phyloP scores from a whole-genome alignment of 768 basidiomycete genomes.

The Paxillus rubicundulus region DNA sequence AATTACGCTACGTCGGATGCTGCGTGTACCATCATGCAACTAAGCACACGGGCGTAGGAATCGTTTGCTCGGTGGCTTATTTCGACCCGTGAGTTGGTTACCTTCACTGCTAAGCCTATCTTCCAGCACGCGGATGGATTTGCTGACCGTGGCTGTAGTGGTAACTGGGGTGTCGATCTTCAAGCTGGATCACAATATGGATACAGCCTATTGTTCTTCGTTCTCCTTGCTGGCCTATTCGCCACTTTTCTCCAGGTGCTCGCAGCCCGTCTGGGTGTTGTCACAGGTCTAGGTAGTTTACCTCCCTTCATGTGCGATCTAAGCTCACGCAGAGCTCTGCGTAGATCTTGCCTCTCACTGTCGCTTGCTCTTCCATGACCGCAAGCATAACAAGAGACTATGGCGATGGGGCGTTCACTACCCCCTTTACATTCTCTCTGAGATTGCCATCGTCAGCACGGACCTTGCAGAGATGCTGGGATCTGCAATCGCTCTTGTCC shows the following conservation, averaged over 20 bases:
- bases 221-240: conserved; percentile 78
- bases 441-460: conserved; percentile 73
- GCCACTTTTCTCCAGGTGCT: conserved; percentile 80
- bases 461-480: conserved; percentile 82
- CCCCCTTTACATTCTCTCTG: conserved; percentile 61
- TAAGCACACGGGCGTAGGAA: conserved; percentile 77
- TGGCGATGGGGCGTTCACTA: conserved; percentile 62
- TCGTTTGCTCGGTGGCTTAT: conserved; percentile 86
- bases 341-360: conserved; percentile 62
- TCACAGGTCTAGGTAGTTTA: conserved; percentile 70
- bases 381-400: conserved; percentile 54
- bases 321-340: conserved; percentile 17
- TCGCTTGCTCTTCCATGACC: conserved; percentile 62
- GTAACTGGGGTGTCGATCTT: conserved; percentile 90
- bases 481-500: conserved; percentile 74
- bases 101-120: too few species aligned
- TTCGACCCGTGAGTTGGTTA: conserved; percentile 69
- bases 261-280: conserved; percentile 76
- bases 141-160: conserved; percentile 37
- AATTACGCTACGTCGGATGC: conserved; percentile 22
- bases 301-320: neutral
- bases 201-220: conserved; percentile 81
- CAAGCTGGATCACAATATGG: conserved; percentile 85
- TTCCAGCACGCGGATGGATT: neutral
- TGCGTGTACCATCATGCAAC: conserved; percentile 48